Evolutionary conservation across 73 alveolate genomes (phyloP).

Genomic region (Effrenium voratum): DNA sequence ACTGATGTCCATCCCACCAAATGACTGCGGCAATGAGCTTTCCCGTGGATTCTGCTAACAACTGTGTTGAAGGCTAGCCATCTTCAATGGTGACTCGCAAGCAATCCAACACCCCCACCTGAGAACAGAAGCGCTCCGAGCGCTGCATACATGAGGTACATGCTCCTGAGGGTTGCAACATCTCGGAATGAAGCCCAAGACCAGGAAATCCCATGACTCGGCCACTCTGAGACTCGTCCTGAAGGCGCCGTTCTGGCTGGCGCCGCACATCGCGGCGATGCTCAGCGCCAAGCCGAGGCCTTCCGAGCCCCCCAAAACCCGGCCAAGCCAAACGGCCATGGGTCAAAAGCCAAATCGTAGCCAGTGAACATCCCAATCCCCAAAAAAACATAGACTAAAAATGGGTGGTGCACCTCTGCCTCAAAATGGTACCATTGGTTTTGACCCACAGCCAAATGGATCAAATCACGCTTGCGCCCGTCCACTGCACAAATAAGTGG

Average conservation of each 20-base stretch:
- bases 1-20: not conserved
- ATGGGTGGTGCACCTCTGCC: too few species aligned
- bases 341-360: too few species aligned
- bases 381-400: too few species aligned
- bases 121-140: slow-evolving; percentile 55
- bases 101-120: not conserved
- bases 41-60: too few species aligned
- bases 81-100: not conserved
- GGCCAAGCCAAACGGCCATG: too few species aligned
- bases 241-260: slow-evolving; percentile 51
- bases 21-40: too few species aligned
- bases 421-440: too few species aligned
- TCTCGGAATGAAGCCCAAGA: not conserved
- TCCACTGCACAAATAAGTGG: too few species aligned
- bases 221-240: not conserved
- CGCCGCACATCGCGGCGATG: slow-evolving; percentile 42
- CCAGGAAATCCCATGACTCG: not conserved
- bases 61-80: not conserved
- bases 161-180: not conserved
- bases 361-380: too few species aligned
- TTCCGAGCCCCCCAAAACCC: not conserved
- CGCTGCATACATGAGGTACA: slow-evolving; percentile 62
- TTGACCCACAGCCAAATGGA: too few species aligned
- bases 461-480: too few species aligned
- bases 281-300: slow-evolving; percentile 54